Base-by-base conservation (phyloP, 2,329 filamentous ascomycete species). In the Pseudogymnoascus sp. region DNA sequence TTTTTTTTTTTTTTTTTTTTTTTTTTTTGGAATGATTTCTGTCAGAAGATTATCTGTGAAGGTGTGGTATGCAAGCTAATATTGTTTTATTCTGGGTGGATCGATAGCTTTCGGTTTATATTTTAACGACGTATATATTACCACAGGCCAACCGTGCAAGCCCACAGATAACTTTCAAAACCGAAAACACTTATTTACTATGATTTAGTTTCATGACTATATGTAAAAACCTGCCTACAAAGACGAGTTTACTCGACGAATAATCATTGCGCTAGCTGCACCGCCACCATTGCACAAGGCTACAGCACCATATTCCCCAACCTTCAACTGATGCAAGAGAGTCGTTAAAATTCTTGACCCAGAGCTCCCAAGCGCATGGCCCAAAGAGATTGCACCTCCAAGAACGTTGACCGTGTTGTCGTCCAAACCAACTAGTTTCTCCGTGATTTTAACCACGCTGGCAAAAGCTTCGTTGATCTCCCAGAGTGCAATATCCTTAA, bases 401-500 rank as follows among this genome's bases (percentile, higher is more conserved):
- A 95, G 81, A 50, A 88, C 87, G 74, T 97, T 97, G 47, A 97
- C 89, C 35, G 84, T 87, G 39, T 90, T 90, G 54, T 83, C 81
- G 65, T 92, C 83, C 1, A 97, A 83, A 47, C 88, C 90, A 36
- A 96, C 64, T 70, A 87, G 87, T 84, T 96, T 92, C 70, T 90
- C 88, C 71, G 97, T 97, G 41, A 92, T 93, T 72, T 94, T 92
- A 74, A 97, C 94, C 31, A 97, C 92, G 4, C 90, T 90, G 26
- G 94, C 93, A 72, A 99, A 99, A 0, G 94, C 94, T 77, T 99
- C 94, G 74, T 99, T 99, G 76, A 99, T 96, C 74, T 97, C 94
- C 93, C 93, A 97, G 21, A 97, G 79, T 4, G 93, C 87, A 54
- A 99, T 91, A 74, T 97, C 89, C 54, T 95, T 88, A 75, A 92